phyloP scores from a whole-genome alignment of 2,329 filamentous ascomycete species.

The Lanzia echinophila region DNA sequence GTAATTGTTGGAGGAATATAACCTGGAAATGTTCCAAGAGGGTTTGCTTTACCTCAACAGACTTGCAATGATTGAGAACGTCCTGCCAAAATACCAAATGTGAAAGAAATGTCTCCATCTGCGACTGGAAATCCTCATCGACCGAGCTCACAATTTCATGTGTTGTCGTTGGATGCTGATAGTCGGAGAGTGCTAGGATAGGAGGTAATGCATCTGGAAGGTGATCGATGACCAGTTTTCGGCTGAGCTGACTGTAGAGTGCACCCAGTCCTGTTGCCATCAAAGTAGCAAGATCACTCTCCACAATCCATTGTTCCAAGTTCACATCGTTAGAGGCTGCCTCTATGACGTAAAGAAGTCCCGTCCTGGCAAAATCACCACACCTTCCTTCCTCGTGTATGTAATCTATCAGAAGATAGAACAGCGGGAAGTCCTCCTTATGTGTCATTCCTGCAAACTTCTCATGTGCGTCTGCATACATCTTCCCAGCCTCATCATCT shows the following conservation, averaged over 20 bases:
- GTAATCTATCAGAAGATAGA: constrained; percentile 93
- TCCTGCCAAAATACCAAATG: constrained; percentile 98
- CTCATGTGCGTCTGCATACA: constrained; percentile 44
- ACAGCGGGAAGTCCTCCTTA: constrained; percentile 88
- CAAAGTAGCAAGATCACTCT: constrained; percentile 89
- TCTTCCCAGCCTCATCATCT: constrained; percentile 26
- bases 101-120: constrained; percentile 88
- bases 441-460: constrained; percentile 80
- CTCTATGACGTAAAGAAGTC: constrained; percentile 91
- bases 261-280: constrained; percentile 94
- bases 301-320: constrained; percentile 92
- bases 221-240: constrained; percentile 77
- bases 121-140: constrained; percentile 69
- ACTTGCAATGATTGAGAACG: constrained; percentile 90
- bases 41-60: constrained; percentile 84
- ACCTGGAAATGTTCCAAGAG: constrained; percentile 95
- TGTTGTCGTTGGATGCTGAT: constrained; percentile 63
- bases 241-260: constrained; percentile 58
- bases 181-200: constrained; percentile 84
- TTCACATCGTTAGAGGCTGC: constrained; percentile 75
- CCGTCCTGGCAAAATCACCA: constrained; percentile 92
- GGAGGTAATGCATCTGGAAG: constrained; percentile 69
- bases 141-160: constrained; percentile 69
- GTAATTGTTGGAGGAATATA: constrained; percentile 86
- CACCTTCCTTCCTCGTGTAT: constrained; percentile 93